Evolutionary conservation across 2,329 filamentous ascomycete species (phyloP).

Genomic region (Hyphodiscus sp.): DNA sequence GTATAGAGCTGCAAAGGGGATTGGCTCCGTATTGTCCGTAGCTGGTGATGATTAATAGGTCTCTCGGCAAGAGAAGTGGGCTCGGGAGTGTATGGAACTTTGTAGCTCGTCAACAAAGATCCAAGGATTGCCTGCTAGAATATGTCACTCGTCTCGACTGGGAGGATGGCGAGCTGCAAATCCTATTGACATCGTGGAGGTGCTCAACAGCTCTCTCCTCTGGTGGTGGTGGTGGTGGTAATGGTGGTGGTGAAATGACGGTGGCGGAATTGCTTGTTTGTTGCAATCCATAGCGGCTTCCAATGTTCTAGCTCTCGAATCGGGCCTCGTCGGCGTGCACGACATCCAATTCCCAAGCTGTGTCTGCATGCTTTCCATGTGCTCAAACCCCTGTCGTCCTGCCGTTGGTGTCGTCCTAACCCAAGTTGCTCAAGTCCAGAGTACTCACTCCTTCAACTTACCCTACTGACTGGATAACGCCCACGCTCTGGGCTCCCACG

Average conservation of each 20-base stretch:
- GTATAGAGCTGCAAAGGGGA: neutral
- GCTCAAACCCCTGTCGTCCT: neutral
- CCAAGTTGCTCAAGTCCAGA: neutral
- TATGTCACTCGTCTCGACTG: neutral
- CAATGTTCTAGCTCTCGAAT: constrained; percentile 4
- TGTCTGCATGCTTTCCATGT: constrained; percentile 1
- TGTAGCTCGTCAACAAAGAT: too few relatives aligned
- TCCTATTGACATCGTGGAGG: neutral
- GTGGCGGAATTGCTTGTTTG: neutral
- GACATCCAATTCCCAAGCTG: neutral
- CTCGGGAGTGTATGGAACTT: too few relatives aligned
- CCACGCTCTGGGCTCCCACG: too few relatives aligned
- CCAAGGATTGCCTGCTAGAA: too few relatives aligned
- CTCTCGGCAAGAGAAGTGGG: too few relatives aligned
- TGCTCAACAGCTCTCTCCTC: neutral
- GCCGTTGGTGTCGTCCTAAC: neutral
- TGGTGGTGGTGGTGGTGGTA: neutral
- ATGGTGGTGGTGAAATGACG: neutral
- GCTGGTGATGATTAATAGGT: neutral
- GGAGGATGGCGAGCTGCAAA: too few relatives aligned
- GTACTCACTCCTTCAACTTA: neutral
- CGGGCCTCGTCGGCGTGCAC: neutral
- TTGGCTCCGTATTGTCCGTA: neutral
- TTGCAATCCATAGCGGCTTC: constrained; percentile 1
- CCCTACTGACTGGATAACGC: neutral